Conservation (phyloP, 2,329 filamentous ascomycete genomes). For the Aspergillus puulaauensis region DNA sequence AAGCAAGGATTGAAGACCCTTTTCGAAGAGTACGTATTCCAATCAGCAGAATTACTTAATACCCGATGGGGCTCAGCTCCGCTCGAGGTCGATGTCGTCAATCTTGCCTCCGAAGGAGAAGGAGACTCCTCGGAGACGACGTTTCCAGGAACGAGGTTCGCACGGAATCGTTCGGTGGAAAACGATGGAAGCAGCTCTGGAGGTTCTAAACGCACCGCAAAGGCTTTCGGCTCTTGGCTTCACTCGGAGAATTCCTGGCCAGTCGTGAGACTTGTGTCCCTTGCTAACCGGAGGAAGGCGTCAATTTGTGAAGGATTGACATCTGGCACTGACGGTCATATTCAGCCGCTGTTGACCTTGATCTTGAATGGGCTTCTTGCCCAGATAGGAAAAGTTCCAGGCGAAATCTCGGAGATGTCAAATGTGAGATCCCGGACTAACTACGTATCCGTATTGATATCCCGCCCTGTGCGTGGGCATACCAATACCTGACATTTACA, state of each 20-base stretch:
- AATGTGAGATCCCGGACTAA: background rate
- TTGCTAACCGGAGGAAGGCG: background rate
- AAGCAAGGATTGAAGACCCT: too few relatives aligned
- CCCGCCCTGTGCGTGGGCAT: background rate
- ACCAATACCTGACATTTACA: background rate
- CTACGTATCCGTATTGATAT: background rate
- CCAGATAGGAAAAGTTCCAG: conserved; percentile 7
- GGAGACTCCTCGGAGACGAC: background rate
- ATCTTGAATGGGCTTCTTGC: background rate
- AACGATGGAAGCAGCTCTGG: background rate
- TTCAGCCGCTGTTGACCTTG: background rate
- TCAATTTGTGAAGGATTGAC: background rate
- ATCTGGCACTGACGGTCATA: background rate
- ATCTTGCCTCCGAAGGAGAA: background rate
- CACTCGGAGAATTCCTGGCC: conserved; percentile 11
- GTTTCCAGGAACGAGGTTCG: background rate
- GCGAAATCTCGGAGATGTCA: conserved; percentile 10
- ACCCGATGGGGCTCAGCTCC: too few relatives aligned
- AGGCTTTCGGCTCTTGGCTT: conserved; percentile 3
- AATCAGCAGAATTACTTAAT: too few relatives aligned
- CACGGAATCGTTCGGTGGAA: background rate
- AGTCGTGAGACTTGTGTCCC: conserved; percentile 1
- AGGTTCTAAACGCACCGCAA: background rate
- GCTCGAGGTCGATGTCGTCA: too few relatives aligned
- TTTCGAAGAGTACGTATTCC: too few relatives aligned